Conservation (phyloP, 108 stramenopile species). For the Cylindrotheca closterium region DNA sequence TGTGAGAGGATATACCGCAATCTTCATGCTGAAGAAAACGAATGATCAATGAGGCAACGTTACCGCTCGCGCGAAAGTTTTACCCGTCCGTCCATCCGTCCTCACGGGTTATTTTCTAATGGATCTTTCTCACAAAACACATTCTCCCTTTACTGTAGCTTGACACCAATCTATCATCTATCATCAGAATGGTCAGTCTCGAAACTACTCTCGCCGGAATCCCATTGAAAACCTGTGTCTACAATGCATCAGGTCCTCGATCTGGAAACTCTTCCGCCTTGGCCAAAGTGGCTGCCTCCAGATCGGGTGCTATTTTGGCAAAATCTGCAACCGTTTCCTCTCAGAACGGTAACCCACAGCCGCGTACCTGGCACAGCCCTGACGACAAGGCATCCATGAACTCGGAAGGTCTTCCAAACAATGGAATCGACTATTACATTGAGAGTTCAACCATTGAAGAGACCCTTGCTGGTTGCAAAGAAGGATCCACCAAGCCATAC, state of each 20-base stretch:
- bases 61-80: too few relatives aligned
- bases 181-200: slow-evolving; percentile 3
- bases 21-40: too few relatives aligned
- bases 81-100: too few relatives aligned
- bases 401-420: slow-evolving; percentile 92
- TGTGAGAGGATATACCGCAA: too few relatives aligned
- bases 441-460: slow-evolving; percentile 63
- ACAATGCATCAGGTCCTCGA: slow-evolving; percentile 92
- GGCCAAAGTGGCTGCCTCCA: slow-evolving; percentile 69
- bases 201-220: slow-evolving; percentile 70
- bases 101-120: too few relatives aligned
- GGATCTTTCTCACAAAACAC: too few relatives aligned
- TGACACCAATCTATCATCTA: too few relatives aligned
- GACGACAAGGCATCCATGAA: slow-evolving; percentile 67
- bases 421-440: slow-evolving; percentile 90
- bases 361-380: slow-evolving; percentile 54
- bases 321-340: slow-evolving; percentile 77
- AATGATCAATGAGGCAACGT: too few relatives aligned
- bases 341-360: slow-evolving; percentile 84
- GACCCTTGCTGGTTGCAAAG: slow-evolving; percentile 41
- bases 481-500: slow-evolving; percentile 69
- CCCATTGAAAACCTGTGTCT: slow-evolving; percentile 67
- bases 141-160: too few relatives aligned
- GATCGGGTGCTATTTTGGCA: slow-evolving; percentile 71
- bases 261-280: slow-evolving; percentile 85